These are phyloP conservation scores for Endothia cerciana DNA, from an alignment of 2,329 filamentous ascomycete genomes.

Conservation along the genomic window DNA sequence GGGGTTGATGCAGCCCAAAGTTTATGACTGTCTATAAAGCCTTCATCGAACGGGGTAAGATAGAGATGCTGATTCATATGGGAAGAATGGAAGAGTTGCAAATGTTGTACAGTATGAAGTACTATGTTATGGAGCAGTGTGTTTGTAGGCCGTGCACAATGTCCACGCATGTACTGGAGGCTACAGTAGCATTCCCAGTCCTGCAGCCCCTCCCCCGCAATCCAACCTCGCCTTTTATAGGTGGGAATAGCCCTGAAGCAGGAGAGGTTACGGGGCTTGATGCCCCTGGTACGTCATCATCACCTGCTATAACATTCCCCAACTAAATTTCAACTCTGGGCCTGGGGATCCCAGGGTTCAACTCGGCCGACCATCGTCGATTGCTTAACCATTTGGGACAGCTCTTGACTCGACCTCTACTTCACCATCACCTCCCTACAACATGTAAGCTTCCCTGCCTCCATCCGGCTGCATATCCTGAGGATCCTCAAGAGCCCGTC, in stretches of 20 bases:
- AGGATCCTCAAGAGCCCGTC: neutral
- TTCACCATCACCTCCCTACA: neutral
- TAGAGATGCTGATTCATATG: too few relatives aligned
- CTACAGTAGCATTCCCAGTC: neutral
- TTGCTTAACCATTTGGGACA: neutral
- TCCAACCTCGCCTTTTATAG: neutral
- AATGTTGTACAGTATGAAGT: too few relatives aligned
- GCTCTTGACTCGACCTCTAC: neutral
- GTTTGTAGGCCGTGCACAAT: neutral
- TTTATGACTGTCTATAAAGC: too few relatives aligned
- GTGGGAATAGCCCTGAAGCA: neutral
- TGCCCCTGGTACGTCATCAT: neutral
- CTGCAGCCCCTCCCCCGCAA: neutral
- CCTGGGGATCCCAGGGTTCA: neutral
- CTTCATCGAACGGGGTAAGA: too few relatives aligned
- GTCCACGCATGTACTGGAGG: too few relatives aligned
- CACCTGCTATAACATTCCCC: neutral
- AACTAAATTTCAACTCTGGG: too few relatives aligned
- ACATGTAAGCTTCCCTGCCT: neutral
- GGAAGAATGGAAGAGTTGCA: too few relatives aligned
- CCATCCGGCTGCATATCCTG: neutral
- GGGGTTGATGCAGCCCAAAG: too few relatives aligned
- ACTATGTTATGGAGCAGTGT: neutral
- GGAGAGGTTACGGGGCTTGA: neutral
- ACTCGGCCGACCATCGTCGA: neutral